phyloP scores from a whole-genome alignment of 2,329 filamentous ascomycete genomes.

The Hirsutella minnesotensis region DNA sequence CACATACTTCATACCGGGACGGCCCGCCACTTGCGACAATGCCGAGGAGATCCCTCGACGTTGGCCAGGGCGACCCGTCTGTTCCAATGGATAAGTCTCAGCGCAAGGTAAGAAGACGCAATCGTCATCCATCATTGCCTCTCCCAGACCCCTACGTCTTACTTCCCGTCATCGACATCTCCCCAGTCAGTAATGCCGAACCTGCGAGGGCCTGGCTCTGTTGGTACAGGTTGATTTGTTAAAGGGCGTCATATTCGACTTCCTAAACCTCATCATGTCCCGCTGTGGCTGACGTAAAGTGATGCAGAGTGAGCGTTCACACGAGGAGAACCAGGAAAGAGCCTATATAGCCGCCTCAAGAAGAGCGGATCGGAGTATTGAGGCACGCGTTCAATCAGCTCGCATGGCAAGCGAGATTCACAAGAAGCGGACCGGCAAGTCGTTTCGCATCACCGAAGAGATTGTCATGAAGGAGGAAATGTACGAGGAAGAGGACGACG shows the following conservation, averaged over 20 bases:
- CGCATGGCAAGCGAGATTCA: constrained; percentile 83
- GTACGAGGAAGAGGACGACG: constrained; percentile 92
- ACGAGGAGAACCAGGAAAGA: constrained; percentile 74
- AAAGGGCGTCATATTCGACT: too few species aligned
- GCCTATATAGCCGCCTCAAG: constrained; percentile 89
- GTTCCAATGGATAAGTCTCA: constrained; percentile 1
- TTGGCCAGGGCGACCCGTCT: not conserved
- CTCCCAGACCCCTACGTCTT: too few species aligned
- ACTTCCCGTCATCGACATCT: too few species aligned
- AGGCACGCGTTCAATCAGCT: constrained; percentile 81
- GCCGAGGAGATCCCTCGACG: not conserved
- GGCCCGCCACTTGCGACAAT: not conserved
- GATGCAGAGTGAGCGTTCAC: constrained; percentile 56
- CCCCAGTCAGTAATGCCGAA: too few species aligned
- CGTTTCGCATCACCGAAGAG: constrained; percentile 69
- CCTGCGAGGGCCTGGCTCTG: too few species aligned
- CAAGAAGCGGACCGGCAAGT: constrained; percentile 74
- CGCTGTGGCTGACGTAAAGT: not conserved
- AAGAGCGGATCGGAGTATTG: constrained; percentile 73
- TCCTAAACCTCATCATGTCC: too few species aligned
- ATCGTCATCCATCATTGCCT: not conserved
- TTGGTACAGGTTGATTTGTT: too few species aligned
- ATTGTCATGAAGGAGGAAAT: constrained; percentile 86
- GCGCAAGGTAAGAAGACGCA: not conserved
- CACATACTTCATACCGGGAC: not conserved